Conservation (phyloP, 257 asterid species). For the Cinchona pubescens region DNA sequence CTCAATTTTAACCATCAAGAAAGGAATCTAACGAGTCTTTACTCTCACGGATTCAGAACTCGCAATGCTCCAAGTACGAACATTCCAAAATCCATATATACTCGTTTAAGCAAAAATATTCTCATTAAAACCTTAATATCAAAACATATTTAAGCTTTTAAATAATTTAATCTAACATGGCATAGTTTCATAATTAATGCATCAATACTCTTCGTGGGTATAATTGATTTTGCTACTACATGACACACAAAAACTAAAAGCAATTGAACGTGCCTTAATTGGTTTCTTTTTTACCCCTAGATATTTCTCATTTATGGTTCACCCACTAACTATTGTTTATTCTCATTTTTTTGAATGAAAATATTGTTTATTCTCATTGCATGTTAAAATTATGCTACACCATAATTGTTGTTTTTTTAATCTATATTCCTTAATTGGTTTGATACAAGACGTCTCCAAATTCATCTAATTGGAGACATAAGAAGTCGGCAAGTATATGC, state of each 20-base stretch:
- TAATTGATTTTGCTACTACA: background rate
- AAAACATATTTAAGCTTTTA: too few relatives aligned
- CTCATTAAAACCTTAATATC: too few relatives aligned
- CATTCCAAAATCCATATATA: too few relatives aligned
- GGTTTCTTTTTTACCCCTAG: background rate
- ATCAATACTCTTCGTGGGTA: background rate
- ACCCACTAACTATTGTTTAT: background rate
- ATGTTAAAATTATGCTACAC: background rate
- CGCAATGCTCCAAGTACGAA: too few relatives aligned
- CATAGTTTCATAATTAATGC: background rate
- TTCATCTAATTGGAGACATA: background rate
- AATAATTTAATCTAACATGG: too few relatives aligned
- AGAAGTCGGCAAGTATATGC: conserved; percentile 18
- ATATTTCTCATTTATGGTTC: background rate
- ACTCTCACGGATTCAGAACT: background rate
- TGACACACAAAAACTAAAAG: background rate
- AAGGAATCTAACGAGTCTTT: too few relatives aligned
- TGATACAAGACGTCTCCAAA: background rate
- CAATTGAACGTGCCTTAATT: background rate
- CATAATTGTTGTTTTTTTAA: background rate
- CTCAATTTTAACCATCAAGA: too few relatives aligned
- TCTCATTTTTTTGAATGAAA: too few relatives aligned
- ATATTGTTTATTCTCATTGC: background rate
- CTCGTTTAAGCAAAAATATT: background rate
- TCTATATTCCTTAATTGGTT: background rate